A percentile compares a stretch with the other conserved stretches of the same genome.
phyloP scores from a whole-genome alignment of 2,329 filamentous ascomycete genomes.

The Xylaria sp. region DNA sequence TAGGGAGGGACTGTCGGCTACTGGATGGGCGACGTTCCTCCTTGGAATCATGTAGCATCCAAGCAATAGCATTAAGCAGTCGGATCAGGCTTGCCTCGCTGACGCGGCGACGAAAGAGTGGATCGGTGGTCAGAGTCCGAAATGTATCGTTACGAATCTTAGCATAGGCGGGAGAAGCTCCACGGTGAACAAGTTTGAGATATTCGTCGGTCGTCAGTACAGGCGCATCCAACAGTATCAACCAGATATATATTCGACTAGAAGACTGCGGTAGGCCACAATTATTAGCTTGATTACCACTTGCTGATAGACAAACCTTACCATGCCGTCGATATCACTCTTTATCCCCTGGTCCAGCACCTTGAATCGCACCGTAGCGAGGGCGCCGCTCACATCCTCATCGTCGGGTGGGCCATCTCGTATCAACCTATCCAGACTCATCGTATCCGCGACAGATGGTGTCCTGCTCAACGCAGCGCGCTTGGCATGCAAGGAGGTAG shows the following conservation, averaged over 20 bases:
- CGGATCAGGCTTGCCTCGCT: conserved; percentile 96
- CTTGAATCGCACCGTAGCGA: conserved; percentile 78
- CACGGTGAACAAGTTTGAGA: conserved; percentile 88
- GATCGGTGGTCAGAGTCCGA: conserved; percentile 93
- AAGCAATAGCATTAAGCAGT: conserved; percentile 93
- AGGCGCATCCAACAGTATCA: conserved; percentile 89
- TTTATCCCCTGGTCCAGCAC: conserved; percentile 81
- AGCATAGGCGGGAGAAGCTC: conserved; percentile 91
- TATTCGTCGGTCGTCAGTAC: conserved; percentile 89
- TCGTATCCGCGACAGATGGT: conserved; percentile 63
- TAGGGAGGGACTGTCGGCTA: conserved; percentile 48
- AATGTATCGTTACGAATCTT: conserved; percentile 99
- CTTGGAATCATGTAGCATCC: conserved; percentile 87
- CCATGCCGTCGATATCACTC: conserved; percentile 84
- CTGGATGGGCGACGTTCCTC: conserved; percentile 55
- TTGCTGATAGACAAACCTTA: conserved; percentile 53
- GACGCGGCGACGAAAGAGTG: conserved; percentile 94
- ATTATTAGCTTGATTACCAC: conserved; percentile 18
- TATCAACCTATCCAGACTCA: conserved; percentile 79
- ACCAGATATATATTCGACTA: conserved; percentile 94
- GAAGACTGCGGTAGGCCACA: conserved; percentile 72
- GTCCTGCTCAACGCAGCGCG: conserved; percentile 59
- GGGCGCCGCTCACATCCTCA: conserved; percentile 72
- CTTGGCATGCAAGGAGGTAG: conserved; percentile 52
- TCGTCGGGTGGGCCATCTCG: conserved; percentile 82